Conservation (phyloP, 305 asterid genomes). For the Plantago rigida region DNA sequence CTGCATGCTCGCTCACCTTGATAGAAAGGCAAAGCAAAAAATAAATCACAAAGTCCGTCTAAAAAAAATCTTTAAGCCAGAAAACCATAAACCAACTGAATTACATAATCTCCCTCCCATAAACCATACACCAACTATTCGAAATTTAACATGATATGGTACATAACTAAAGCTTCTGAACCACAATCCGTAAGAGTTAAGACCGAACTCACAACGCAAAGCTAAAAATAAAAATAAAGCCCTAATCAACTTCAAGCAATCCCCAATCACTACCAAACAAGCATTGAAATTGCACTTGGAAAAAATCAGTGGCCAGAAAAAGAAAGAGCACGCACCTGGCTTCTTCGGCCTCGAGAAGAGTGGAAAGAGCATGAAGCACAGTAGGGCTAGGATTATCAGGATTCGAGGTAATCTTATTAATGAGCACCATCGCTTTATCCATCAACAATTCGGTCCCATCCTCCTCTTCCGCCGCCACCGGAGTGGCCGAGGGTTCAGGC, state of each 20-base stretch:
- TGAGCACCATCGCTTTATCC: conserved; percentile 58
- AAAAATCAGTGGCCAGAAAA: background rate
- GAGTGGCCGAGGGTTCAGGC: conserved; percentile 9
- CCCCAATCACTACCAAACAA: background rate
- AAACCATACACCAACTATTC: too few relatives aligned
- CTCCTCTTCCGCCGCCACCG: conserved; percentile 38
- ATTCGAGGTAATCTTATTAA: conserved; percentile 66
- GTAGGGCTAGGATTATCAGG: conserved; percentile 77
- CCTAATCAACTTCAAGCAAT: background rate
- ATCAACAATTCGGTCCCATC: conserved; percentile 54
- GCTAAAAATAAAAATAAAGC: background rate
- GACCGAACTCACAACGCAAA: background rate
- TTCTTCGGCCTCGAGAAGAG: conserved; percentile 74
- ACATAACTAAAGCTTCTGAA: background rate
- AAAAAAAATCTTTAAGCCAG: too few relatives aligned
- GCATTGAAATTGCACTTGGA: background rate
- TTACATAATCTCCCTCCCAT: too few relatives aligned
- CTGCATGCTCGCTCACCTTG: too few relatives aligned
- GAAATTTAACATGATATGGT: too few relatives aligned
- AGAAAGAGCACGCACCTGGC: conserved; percentile 40
- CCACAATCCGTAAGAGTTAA: background rate
- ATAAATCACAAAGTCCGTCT: too few relatives aligned
- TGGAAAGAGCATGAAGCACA: conserved; percentile 71
- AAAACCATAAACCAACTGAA: too few relatives aligned
- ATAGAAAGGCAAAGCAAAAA: too few relatives aligned